These are phyloP conservation scores for Stephania yunnanensis DNA, from an alignment of 164 flowering plant genomes.

Conservation along the genomic window DNA sequence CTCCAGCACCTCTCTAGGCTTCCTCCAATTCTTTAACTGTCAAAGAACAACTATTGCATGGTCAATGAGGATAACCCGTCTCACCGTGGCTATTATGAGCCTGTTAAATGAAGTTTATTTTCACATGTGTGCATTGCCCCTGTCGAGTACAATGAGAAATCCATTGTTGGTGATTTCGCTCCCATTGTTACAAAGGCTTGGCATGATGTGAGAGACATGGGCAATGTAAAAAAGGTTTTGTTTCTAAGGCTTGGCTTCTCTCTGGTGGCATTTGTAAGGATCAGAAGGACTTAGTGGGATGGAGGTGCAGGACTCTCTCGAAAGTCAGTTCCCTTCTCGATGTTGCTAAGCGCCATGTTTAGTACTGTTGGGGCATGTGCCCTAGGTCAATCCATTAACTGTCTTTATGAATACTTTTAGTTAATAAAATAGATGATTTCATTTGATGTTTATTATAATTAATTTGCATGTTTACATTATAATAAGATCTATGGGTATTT, in stretches of 20 bases:
- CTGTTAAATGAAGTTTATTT: constrained; percentile 73
- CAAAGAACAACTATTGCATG: constrained; percentile 39
- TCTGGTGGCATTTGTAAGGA: constrained; percentile 49
- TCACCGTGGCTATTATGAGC: constrained; percentile 54
- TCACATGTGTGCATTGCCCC: constrained; percentile 88
- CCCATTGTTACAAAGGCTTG: constrained; percentile 80
- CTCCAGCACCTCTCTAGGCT: constrained; percentile 75
- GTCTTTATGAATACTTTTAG: no score
- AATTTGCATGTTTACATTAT: no score
- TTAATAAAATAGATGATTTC: no score
- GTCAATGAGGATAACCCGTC: constrained; percentile 32
- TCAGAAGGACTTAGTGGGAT: constrained; percentile 81
- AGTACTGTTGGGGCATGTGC: no score
- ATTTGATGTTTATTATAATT: no score
- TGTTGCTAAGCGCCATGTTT: constrained; percentile 52
- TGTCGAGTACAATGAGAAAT: constrained; percentile 45
- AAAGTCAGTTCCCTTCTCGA: constrained; percentile 64
- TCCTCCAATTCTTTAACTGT: constrained; percentile 52
- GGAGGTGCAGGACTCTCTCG: constrained; percentile 43
- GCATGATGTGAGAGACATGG: constrained; percentile 64
- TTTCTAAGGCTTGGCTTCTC: constrained; percentile 87
- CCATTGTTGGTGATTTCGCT: constrained; percentile 61
- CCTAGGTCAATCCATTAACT: no score
- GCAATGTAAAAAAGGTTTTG: constrained; percentile 73
- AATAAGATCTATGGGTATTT: no score